Percentiles rank a stretch among this genome's conserved stretches.
Evolutionary conservation across 352 stramenopile genomes (phyloP).

Genomic region (Globisporangium takayamanum): DNA sequence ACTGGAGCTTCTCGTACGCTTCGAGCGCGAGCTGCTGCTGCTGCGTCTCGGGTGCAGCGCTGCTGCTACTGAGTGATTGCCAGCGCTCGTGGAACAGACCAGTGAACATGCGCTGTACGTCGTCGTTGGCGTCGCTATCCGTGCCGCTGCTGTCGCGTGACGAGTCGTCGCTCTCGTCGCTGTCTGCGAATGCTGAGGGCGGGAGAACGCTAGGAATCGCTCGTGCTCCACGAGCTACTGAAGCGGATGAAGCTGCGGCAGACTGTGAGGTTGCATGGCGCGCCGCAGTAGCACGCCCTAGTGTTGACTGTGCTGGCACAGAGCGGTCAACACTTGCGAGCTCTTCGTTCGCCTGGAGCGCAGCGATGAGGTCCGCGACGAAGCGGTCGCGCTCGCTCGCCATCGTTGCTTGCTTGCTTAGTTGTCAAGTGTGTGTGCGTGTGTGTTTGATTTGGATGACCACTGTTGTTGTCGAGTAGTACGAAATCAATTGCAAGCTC

Average conservation of each 20-base stretch:
- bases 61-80: background rate
- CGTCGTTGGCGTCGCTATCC: background rate
- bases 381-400: conserved; percentile 29
- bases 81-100: conserved; percentile 5
- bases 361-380: conserved; percentile 49
- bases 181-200: no score
- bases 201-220: no score
- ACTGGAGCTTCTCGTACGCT: conserved; percentile 48
- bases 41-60: background rate
- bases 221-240: background rate
- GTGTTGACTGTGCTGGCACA: background rate
- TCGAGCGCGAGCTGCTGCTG: conserved; percentile 6
- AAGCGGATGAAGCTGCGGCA: background rate
- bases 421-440: no score
- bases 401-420: no score
- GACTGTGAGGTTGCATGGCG: background rate
- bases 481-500: no score
- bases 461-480: no score
- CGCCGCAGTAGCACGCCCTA: background rate
- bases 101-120: background rate
- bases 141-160: no score
- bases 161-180: no score
- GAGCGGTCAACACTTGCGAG: conserved; percentile 1
- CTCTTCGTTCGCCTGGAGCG: conserved; percentile 41
- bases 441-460: no score